A percentile compares a stretch with the other conserved stretches of the same genome.
phyloP scores from a whole-genome alignment of 2,329 filamentous ascomycete genomes.

The Epichloe typhina region DNA sequence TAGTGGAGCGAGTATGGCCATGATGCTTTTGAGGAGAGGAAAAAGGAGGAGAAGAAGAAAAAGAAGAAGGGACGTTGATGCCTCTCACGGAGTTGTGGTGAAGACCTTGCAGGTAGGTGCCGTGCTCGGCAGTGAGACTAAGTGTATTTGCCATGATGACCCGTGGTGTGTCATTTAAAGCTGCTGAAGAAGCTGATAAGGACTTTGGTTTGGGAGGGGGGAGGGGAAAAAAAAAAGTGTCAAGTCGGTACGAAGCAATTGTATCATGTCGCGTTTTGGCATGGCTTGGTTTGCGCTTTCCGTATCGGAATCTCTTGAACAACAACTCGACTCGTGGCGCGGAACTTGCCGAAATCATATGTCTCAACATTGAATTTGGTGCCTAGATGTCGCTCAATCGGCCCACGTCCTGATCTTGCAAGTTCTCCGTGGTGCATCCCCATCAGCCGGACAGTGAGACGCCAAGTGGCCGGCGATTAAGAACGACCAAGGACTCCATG shows the following conservation, averaged over 20 bases:
- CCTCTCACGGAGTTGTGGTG: not conserved
- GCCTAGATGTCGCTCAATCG: no score
- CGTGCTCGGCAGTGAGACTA: not conserved
- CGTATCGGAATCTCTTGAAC: not conserved
- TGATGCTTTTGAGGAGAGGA: not conserved
- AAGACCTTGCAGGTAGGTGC: not conserved
- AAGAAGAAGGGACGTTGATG: not conserved
- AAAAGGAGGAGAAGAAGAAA: not conserved
- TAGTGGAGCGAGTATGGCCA: not conserved
- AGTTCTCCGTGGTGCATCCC: not conserved
- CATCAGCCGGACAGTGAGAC: not conserved
- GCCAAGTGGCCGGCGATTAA: no score
- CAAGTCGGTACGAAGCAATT: no score
- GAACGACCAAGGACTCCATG: no score
- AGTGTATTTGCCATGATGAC: constrained; percentile 4
- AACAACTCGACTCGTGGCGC: no score
- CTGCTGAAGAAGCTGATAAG: not conserved
- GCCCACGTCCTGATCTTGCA: not conserved
- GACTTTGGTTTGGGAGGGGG: not conserved
- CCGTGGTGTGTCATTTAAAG: not conserved
- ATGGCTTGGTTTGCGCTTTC: not conserved
- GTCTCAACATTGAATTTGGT: no score
- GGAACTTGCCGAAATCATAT: no score
- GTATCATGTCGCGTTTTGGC: not conserved
- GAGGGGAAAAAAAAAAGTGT: not conserved